A percentile compares a stretch with the other conserved stretches of the same genome.
Evolutionary conservation across 345 rosid genomes (phyloP).

Genomic region (Odontarrhena argentea): DNA sequence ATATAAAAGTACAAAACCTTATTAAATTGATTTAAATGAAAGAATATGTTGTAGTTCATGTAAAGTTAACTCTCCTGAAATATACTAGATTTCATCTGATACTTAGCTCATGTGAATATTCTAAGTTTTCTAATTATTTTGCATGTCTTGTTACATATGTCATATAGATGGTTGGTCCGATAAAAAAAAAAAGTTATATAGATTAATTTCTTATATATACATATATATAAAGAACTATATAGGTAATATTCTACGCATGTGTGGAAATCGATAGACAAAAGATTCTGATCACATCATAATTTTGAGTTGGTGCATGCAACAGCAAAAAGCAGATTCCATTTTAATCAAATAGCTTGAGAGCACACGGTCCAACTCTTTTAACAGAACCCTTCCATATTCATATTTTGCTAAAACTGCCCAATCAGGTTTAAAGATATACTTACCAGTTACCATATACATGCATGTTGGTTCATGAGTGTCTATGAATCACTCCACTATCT

Average conservation of each 20-base stretch:
- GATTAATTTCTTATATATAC: too few species aligned
- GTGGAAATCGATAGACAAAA: constrained; percentile 36
- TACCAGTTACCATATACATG: constrained; percentile 5
- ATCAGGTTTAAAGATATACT: constrained; percentile 15
- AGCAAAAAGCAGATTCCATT: constrained; percentile 41
- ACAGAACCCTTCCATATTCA: constrained; percentile 20
- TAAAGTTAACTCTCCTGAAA: too few species aligned
- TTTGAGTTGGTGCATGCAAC: constrained; percentile 41
- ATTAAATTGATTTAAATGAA: neutral
- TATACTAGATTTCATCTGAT: too few species aligned
- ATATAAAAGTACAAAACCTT: neutral
- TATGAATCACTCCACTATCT: constrained; percentile 38
- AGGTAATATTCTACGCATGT: constrained; percentile 35
- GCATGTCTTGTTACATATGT: too few species aligned
- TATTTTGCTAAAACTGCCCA: constrained; percentile 32
- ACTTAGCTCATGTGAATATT: too few species aligned
- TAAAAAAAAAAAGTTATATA: too few species aligned
- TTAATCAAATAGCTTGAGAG: constrained; percentile 32
- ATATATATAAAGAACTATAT: too few species aligned
- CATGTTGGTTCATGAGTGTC: constrained; percentile 30
- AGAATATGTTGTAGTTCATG: too few species aligned
- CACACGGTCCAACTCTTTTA: constrained; percentile 25
- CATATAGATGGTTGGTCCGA: too few species aligned
- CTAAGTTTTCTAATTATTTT: too few species aligned
- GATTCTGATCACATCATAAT: constrained; percentile 35